Evolutionary conservation across 1,284 basidiomycete genomes (phyloP).

Genomic region (Macrocystidia cucumis): DNA sequence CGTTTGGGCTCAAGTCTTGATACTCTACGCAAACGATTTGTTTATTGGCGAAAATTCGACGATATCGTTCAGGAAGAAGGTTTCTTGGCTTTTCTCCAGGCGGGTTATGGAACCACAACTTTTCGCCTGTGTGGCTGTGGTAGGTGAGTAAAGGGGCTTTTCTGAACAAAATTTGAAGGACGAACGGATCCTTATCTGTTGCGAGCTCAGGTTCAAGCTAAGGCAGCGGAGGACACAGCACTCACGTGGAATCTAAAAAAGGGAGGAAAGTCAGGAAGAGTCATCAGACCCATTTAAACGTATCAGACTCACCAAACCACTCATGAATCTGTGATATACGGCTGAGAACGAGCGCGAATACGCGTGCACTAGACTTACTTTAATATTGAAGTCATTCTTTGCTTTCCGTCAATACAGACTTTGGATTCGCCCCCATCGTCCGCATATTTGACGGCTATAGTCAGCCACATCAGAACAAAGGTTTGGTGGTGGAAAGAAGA

Average conservation of each 20-base stretch:
- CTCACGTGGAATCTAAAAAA: conserved; percentile 42
- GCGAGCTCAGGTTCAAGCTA: not conserved
- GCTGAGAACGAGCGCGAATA: not conserved
- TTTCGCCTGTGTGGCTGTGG: conserved; percentile 32
- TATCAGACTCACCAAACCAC: conserved; percentile 48
- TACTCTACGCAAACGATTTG: conserved; percentile 73
- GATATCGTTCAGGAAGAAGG: conserved; percentile 41
- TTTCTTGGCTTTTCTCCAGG: conserved; percentile 12
- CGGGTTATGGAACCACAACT: conserved; percentile 43
- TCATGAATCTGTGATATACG: conserved; percentile 44
- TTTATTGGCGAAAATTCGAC: conserved; percentile 51
- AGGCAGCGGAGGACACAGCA: conserved; percentile 7
- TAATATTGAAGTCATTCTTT: conserved; percentile 67
- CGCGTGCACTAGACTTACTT: conserved; percentile 27
- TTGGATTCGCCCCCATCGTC: conserved; percentile 57
- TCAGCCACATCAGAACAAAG: not conserved
- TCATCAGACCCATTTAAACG: conserved; percentile 5
- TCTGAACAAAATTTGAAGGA: conserved; percentile 8
- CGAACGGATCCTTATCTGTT: conserved; percentile 49
- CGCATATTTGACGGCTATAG: conserved; percentile 35
- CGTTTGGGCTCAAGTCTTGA: conserved; percentile 44
- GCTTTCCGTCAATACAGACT: conserved; percentile 74
- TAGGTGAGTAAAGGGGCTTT: no score
- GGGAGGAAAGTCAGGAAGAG: conserved; percentile 4
- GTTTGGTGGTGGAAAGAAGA: not conserved